phyloP scores from a whole-genome alignment of 1,139 yeast genomes.

The Lodderomyces metapsilosis region DNA sequence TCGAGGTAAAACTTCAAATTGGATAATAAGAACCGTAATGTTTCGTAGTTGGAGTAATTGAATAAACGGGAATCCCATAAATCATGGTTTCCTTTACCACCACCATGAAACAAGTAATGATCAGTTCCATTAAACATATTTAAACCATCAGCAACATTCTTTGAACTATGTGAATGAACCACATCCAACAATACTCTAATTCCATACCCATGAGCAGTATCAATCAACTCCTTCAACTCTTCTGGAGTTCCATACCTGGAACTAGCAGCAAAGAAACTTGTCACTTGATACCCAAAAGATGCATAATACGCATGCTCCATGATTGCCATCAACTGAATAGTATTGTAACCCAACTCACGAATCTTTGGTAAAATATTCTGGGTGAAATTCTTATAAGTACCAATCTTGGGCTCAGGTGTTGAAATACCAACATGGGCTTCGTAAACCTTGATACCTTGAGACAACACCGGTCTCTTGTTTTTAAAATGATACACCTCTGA shows the following conservation, averaged over 20 bases:
- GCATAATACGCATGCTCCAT: conserved; percentile 99
- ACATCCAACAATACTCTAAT: conserved; percentile 85
- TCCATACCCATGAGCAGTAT: conserved; percentile 87
- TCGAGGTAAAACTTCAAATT: conserved; percentile 84
- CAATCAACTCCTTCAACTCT: conserved; percentile 85
- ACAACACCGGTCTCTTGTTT: conserved; percentile 56
- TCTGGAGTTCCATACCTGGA: conserved; percentile 95
- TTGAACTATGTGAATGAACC: conserved; percentile 95
- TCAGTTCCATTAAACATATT: conserved; percentile 95
- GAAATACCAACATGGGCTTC: conserved; percentile 98
- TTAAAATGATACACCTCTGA: conserved; percentile 54
- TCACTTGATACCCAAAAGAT: conserved; percentile 93
- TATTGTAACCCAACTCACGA: conserved; percentile 80
- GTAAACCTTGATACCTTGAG: conserved; percentile 71
- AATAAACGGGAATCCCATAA: conserved; percentile 95
- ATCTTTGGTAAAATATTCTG: conserved; percentile 78
- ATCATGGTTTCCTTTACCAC: conserved; percentile 79
- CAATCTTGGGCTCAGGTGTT: conserved; percentile 82
- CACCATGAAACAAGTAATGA: conserved; percentile 90
- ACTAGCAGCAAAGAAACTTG: conserved; percentile 85
- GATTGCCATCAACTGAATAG: conserved; percentile 94
- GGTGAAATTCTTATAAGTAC: conserved; percentile 84
- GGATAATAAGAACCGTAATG: conserved; percentile 81
- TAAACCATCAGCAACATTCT: conserved; percentile 90
- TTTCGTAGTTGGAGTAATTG: conserved; percentile 89